Evolutionary conservation across 2,329 filamentous ascomycete species (phyloP).

Genomic region (Moelleriella libera): DNA sequence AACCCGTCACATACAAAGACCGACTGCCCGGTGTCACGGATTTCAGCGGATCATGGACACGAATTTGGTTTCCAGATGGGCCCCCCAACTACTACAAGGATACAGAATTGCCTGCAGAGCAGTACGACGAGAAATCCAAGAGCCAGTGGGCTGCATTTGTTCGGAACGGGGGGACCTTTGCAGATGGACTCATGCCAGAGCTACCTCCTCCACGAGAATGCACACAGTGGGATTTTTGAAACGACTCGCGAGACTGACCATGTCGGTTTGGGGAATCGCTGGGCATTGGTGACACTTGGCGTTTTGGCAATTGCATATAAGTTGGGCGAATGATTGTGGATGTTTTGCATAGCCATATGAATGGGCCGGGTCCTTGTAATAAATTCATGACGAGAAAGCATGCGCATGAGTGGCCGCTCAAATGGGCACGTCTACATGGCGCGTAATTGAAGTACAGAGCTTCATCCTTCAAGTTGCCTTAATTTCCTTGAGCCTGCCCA

Average conservation of each 20-base stretch:
- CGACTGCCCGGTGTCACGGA: conserved; percentile 32
- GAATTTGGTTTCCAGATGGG: conserved; percentile 62
- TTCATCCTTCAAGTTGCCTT: too few species aligned
- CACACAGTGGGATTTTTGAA: conserved; percentile 57
- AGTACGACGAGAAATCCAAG: conserved; percentile 46
- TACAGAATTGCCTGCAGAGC: conserved; percentile 42
- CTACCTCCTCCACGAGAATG: conserved; percentile 68
- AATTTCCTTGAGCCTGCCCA: too few species aligned
- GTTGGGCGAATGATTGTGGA: too few species aligned
- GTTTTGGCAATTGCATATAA: too few species aligned
- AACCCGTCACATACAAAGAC: conserved; percentile 43
- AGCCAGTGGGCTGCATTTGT: conserved; percentile 51
- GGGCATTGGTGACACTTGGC: too few species aligned
- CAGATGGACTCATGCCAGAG: conserved; percentile 57
- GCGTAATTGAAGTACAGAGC: too few species aligned
- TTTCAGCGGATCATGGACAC: conserved; percentile 41
- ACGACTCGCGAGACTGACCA: background rate
- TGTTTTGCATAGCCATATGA: too few species aligned
- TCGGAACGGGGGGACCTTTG: conserved; percentile 48
- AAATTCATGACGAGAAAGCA: too few species aligned
- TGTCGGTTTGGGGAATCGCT: too few species aligned
- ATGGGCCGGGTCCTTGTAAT: too few species aligned
- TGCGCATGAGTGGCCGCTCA: too few species aligned
- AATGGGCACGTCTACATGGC: too few species aligned
- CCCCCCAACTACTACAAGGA: conserved; percentile 48